Evolutionary conservation across 2,329 filamentous ascomycete genomes (phyloP).

Genomic region (Apiospora kogelbergensis): DNA sequence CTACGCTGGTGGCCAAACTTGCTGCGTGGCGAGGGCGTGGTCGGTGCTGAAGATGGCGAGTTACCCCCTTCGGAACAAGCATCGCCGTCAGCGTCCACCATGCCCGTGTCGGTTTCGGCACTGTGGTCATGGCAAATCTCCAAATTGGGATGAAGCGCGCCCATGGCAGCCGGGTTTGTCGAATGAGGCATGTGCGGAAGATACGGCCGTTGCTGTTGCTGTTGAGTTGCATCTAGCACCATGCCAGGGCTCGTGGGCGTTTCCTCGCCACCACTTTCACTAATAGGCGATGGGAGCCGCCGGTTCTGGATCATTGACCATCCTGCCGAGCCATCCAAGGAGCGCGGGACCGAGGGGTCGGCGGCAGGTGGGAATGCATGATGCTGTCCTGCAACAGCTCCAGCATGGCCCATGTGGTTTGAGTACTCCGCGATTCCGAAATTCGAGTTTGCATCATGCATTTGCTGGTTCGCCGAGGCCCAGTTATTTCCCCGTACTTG

Average conservation of each 20-base stretch:
- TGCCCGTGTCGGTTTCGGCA: slow-evolving; percentile 27
- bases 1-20: slow-evolving; percentile 57
- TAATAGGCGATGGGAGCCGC: slow-evolving; percentile 60
- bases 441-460: slow-evolving; percentile 33
- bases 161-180: slow-evolving; percentile 33
- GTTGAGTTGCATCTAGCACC: slow-evolving; percentile 35
- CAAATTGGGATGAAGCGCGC: slow-evolving; percentile 38
- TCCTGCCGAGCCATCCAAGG: slow-evolving; percentile 42
- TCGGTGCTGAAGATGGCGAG: slow-evolving; percentile 33
- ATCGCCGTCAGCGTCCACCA: slow-evolving; percentile 32
- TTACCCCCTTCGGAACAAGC: slow-evolving; percentile 17
- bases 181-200: slow-evolving; percentile 35
- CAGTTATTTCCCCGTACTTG: slow-evolving; percentile 55
- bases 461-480: slow-evolving; percentile 36
- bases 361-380: slow-evolving; percentile 34
- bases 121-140: slow-evolving; percentile 23
- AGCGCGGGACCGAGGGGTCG: slow-evolving; percentile 49
- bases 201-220: slow-evolving; percentile 29
- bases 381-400: slow-evolving; percentile 16
- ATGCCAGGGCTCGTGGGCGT: slow-evolving; percentile 37
- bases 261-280: slow-evolving; percentile 52
- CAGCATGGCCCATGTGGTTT: slow-evolving; percentile 22
- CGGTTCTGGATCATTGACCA: slow-evolving; percentile 55
- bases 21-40: slow-evolving; percentile 47
- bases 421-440: slow-evolving; percentile 36